Evolutionary conservation across 352 stramenopile species (phyloP).

Genomic region (Phytophthora foliorum): DNA sequence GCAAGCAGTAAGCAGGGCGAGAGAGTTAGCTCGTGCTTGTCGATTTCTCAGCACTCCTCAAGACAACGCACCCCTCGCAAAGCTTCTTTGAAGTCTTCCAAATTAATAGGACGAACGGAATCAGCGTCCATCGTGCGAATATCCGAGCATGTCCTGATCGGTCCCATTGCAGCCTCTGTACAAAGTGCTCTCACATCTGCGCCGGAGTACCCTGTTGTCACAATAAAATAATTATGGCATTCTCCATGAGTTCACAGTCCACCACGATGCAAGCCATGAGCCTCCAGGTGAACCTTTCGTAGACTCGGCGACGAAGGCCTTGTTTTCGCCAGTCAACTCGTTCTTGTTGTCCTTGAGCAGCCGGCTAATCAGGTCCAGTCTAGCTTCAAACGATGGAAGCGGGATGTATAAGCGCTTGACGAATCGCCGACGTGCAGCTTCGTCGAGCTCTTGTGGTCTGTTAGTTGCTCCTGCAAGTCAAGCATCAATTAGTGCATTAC

Average conservation of each 20-base stretch:
- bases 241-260: constrained; percentile 17
- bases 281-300: constrained; percentile 68
- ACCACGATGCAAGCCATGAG: background rate
- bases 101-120: constrained; percentile 94
- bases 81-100: constrained; percentile 96
- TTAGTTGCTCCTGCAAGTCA: constrained; percentile 94
- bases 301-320: constrained; percentile 88
- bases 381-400: constrained; percentile 90
- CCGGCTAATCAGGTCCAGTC: constrained; percentile 90
- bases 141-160: constrained; percentile 87
- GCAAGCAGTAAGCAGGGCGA: background rate
- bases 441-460: constrained; percentile 97
- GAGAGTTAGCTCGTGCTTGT: background rate
- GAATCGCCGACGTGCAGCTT: constrained; percentile 97
- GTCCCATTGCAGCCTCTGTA: constrained; percentile 98
- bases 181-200: constrained; percentile 98
- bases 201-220: constrained; percentile 94
- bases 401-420: constrained; percentile 99
- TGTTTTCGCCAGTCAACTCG: constrained; percentile 87
- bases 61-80: constrained; percentile 77
- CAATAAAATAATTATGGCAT: constrained; percentile 1
- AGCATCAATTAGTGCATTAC: background rate
- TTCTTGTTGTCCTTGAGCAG: constrained; percentile 96
- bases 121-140: constrained; percentile 92
- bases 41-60: background rate